A percentile compares a stretch with the other conserved stretches of the same genome.
Conservation (phyloP, 352 stramenopile species). For the Globisporangium iwayamae region DNA sequence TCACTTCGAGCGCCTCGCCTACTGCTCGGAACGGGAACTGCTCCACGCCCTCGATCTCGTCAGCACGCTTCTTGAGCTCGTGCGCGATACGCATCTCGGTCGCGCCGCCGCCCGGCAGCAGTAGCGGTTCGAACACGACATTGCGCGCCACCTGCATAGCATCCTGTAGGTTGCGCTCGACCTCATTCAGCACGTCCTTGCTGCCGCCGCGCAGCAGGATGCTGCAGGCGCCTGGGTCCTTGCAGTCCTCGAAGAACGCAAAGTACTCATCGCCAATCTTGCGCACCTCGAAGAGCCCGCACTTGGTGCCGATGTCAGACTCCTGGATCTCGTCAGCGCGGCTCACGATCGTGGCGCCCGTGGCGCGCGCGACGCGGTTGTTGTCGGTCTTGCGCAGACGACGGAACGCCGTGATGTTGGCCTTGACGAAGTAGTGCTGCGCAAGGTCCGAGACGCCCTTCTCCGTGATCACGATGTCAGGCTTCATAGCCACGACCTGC, state of each 20-base stretch:
- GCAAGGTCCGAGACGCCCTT: conserved; percentile 99
- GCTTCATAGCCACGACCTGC: conserved; percentile 98
- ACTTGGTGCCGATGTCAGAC: conserved; percentile 97
- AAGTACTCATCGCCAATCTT: conserved; percentile 97
- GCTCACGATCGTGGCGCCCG: conserved; percentile 97
- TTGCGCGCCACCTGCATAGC: conserved; percentile 99
- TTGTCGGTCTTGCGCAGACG: conserved; percentile 99
- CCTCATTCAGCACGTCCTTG: conserved; percentile 99
- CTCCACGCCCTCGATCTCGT: conserved; percentile 94
- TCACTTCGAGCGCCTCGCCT: conserved; percentile 97
- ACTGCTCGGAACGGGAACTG: conserved; percentile 98
- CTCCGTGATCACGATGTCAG: conserved; percentile 99
- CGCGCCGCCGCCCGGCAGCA: conserved; percentile 94
- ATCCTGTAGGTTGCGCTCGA: conserved; percentile 99
- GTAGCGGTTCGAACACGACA: conserved; percentile 97
- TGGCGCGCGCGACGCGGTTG: conserved; percentile 97
- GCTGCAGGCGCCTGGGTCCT: conserved; percentile 97
- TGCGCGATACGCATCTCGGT: conserved; percentile 99
- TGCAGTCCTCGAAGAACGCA: conserved; percentile 98
- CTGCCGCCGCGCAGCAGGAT: conserved; percentile 97
- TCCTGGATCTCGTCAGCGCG: conserved; percentile 99
- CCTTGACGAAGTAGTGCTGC: conserved; percentile 99
- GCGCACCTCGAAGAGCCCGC: conserved; percentile 97
- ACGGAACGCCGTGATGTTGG: conserved; percentile 98
- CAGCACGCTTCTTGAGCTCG: conserved; percentile 90